phyloP scores from a whole-genome alignment of 495 filamentous ascomycete species.

The Aspergillus carlsbadensis region DNA sequence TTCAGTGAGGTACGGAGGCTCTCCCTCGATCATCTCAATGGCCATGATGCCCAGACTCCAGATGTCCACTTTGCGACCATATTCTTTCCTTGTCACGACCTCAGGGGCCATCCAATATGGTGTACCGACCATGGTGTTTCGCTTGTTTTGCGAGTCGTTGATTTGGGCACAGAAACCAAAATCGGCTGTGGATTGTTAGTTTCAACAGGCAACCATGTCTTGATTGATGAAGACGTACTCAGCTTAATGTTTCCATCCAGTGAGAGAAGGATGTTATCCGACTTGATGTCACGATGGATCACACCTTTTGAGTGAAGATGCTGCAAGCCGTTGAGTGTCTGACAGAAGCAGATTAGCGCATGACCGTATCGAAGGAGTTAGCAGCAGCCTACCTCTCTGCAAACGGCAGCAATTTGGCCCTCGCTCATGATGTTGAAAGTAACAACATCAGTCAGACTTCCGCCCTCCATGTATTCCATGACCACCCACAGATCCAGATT shows the following conservation, averaged over 20 bases:
- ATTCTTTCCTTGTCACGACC: slow-evolving; percentile 95
- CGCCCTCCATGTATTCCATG: slow-evolving; percentile 99
- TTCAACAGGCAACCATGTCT: slow-evolving; percentile 2
- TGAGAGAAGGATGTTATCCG: slow-evolving; percentile 94
- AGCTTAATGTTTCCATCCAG: slow-evolving; percentile 96
- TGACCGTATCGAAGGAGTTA: background rate
- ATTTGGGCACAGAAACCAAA: slow-evolving; percentile 99
- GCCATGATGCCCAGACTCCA: slow-evolving; percentile 99
- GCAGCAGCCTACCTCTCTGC: slow-evolving; percentile 66
- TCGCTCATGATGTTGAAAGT: slow-evolving; percentile 99
- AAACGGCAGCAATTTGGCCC: slow-evolving; percentile 93
- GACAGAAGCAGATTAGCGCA: background rate
- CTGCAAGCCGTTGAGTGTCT: slow-evolving; percentile 87
- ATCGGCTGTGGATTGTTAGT: slow-evolving; percentile 66
- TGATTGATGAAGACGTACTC: slow-evolving; percentile 58
- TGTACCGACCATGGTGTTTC: slow-evolving; percentile 98
- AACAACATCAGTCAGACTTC: slow-evolving; percentile 95
- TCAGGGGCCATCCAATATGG: slow-evolving; percentile 99
- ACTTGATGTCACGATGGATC: slow-evolving; percentile 98
- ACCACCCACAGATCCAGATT: slow-evolving; percentile 94
- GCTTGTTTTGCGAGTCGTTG: slow-evolving; percentile 94
- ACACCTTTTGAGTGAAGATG: slow-evolving; percentile 97
- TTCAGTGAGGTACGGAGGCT: slow-evolving; percentile 95
- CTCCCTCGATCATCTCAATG: slow-evolving; percentile 99
- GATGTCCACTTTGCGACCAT: slow-evolving; percentile 97